A percentile compares a stretch with the other conserved stretches of the same genome.
phyloP scores from a whole-genome alignment of 2,329 filamentous ascomycete genomes.

The Penicillium sp. region DNA sequence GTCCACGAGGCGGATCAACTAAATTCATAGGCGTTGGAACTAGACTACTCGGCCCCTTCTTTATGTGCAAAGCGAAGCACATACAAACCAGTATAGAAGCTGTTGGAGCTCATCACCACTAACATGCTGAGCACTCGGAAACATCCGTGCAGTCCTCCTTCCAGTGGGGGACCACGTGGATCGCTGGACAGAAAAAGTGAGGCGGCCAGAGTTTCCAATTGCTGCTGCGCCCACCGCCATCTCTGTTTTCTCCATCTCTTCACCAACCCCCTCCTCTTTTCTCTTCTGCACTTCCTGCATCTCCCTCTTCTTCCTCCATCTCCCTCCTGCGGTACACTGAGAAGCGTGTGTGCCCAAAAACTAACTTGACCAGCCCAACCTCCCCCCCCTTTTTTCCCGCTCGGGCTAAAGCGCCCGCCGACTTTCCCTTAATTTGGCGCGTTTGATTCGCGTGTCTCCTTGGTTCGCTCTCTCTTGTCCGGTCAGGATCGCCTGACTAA shows the following conservation, averaged over 20 bases:
- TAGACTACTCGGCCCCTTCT: neutral
- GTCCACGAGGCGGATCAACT: conserved; percentile 24
- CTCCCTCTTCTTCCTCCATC: neutral
- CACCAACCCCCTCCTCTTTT: conserved; percentile 13
- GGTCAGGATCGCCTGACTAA: conserved; percentile 2
- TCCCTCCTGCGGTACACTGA: neutral
- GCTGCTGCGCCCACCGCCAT: conserved; percentile 25
- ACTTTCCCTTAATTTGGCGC: conserved; percentile 11
- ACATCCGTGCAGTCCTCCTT: neutral
- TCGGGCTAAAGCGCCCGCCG: neutral
- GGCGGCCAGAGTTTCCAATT: conserved; percentile 23
- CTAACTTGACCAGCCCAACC: conserved; percentile 6
- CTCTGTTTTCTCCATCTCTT: conserved; percentile 18
- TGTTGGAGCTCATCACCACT: neutral
- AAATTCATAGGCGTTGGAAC: neutral
- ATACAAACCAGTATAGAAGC: neutral
- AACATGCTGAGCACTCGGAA: neutral
- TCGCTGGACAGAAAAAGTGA: conserved; percentile 24
- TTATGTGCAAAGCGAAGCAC: neutral
- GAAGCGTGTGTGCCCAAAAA: conserved; percentile 8
- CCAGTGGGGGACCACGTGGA: conserved; percentile 24
- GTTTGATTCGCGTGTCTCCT: neutral
- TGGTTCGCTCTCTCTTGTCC: conserved; percentile 8
- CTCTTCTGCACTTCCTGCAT: conserved; percentile 10
- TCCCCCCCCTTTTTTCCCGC: neutral